A percentile compares a stretch with the other conserved stretches of the same genome.
Conservation (phyloP, 2,329 filamentous ascomycete species). For the Apiospora koreana region DNA sequence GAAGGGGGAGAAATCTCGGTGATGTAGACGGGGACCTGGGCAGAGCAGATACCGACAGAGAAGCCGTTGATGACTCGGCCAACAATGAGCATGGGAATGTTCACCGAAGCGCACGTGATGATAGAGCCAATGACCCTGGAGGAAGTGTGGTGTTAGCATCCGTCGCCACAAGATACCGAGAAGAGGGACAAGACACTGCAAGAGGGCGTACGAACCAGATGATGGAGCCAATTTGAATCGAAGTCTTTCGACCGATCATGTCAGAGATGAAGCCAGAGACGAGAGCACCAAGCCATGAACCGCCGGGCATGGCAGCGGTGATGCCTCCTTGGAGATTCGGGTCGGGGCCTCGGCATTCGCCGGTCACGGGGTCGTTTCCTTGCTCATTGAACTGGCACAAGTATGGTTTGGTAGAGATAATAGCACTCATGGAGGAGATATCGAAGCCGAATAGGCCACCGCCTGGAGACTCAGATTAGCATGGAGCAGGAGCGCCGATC, state of each 20-base stretch:
- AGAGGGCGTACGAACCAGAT: slow-evolving; percentile 45
- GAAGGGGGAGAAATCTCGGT: slow-evolving; percentile 60
- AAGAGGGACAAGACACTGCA: background rate
- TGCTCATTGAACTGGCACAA: slow-evolving; percentile 42
- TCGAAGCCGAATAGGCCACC: slow-evolving; percentile 45
- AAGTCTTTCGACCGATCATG: slow-evolving; percentile 46
- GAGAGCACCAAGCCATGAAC: slow-evolving; percentile 67
- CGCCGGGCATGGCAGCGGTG: slow-evolving; percentile 70
- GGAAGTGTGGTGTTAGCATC: background rate
- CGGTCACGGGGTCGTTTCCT: slow-evolving; percentile 27
- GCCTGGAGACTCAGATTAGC: slow-evolving; percentile 26
- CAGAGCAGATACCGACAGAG: slow-evolving; percentile 71
- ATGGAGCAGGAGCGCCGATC: background rate
- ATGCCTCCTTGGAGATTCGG: slow-evolving; percentile 61
- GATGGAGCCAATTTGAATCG: slow-evolving; percentile 51
- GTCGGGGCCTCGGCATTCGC: slow-evolving; percentile 51
- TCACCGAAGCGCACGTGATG: slow-evolving; percentile 45
- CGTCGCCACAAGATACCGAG: background rate
- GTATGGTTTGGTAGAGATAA: slow-evolving; percentile 43
- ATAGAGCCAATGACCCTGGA: slow-evolving; percentile 49
- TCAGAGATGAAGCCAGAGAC: slow-evolving; percentile 61
- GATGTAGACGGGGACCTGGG: slow-evolving; percentile 72
- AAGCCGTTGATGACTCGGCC: slow-evolving; percentile 73
- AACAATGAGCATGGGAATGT: slow-evolving; percentile 61
- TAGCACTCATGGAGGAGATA: slow-evolving; percentile 47